Evolutionary conservation across 345 rosid species (phyloP).

Genomic region (Eucalyptus paniculata): DNA sequence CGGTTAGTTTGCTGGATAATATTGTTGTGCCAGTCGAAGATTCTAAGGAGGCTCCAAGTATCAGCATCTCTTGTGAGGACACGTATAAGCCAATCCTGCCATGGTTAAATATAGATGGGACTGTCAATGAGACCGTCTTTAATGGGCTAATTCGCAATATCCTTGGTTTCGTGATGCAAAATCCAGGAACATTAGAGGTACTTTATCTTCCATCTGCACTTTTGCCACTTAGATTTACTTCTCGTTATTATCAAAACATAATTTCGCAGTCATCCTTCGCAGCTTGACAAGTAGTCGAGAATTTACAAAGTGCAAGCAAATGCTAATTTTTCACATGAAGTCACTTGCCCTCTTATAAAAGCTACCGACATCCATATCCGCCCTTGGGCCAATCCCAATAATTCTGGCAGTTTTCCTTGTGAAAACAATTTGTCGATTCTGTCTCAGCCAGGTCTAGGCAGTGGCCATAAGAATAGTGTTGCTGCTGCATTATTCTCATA

Average conservation of each 20-base stretch:
- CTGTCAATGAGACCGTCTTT: constrained; percentile 41
- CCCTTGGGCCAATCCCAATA: neutral
- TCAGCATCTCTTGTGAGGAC: constrained; percentile 6
- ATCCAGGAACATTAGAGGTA: constrained; percentile 81
- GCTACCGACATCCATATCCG: neutral
- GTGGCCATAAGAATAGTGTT: neutral
- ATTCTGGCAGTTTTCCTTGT: neutral
- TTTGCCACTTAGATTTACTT: neutral
- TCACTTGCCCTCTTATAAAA: neutral
- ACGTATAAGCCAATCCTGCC: constrained; percentile 42
- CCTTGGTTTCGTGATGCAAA: constrained; percentile 74
- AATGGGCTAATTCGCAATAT: constrained; percentile 64
- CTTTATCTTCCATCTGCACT: neutral
- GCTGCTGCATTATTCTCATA: neutral
- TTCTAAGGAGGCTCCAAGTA: neutral
- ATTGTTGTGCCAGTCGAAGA: neutral
- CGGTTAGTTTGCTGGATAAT: neutral
- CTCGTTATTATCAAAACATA: neutral
- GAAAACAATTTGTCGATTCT: neutral
- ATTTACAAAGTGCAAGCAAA: neutral
- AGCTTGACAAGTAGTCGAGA: neutral
- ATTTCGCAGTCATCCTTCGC: neutral
- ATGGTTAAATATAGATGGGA: constrained; percentile 83
- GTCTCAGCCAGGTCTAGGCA: neutral
- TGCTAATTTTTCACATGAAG: neutral